These are phyloP conservation scores for Rutstroemia sp. DNA, from an alignment of 2,329 filamentous ascomycete genomes.

Conservation along the genomic window DNA sequence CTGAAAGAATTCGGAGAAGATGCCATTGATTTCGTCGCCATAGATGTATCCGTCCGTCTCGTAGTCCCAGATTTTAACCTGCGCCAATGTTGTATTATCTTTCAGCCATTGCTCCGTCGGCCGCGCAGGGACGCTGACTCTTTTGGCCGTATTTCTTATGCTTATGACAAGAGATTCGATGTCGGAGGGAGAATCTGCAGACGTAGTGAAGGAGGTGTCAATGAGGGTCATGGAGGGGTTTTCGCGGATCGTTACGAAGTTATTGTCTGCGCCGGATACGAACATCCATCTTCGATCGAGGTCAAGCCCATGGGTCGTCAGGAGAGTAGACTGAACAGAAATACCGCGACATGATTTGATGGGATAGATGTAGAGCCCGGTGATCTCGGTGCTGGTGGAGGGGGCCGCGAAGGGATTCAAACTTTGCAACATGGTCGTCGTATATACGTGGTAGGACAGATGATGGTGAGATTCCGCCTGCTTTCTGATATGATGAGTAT, in stretches of 20 bases:
- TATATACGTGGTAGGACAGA: no score
- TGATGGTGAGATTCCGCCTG: no score
- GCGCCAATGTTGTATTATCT: conserved; percentile 40
- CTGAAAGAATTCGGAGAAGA: conserved; percentile 49
- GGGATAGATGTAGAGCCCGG: conserved; percentile 48
- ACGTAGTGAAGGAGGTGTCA: conserved; percentile 7
- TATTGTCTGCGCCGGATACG: conserved; percentile 38
- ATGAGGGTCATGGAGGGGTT: conserved; percentile 57
- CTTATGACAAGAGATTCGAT: conserved; percentile 41
- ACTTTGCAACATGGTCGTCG: neutral
- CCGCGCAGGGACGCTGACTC: conserved; percentile 47
- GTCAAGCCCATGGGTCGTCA: conserved; percentile 50
- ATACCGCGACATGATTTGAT: conserved; percentile 62
- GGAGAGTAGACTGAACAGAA: conserved; percentile 41
- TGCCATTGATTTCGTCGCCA: conserved; percentile 39
- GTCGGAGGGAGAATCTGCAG: conserved; percentile 17
- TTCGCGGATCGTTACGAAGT: conserved; percentile 57
- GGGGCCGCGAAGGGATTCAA: conserved; percentile 15
- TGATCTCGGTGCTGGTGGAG: conserved; percentile 12
- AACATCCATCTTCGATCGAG: conserved; percentile 63
- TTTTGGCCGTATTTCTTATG: conserved; percentile 32
- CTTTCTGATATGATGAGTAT: no score
- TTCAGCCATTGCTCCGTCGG: conserved; percentile 46
- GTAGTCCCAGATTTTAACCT: conserved; percentile 51
- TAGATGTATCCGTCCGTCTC: conserved; percentile 52